Evolutionary conservation across 2,329 filamentous ascomycete genomes (phyloP), one percentile per base, ranked within the genome.

Genomic region (Mycosphaerella arachidis): DNA sequence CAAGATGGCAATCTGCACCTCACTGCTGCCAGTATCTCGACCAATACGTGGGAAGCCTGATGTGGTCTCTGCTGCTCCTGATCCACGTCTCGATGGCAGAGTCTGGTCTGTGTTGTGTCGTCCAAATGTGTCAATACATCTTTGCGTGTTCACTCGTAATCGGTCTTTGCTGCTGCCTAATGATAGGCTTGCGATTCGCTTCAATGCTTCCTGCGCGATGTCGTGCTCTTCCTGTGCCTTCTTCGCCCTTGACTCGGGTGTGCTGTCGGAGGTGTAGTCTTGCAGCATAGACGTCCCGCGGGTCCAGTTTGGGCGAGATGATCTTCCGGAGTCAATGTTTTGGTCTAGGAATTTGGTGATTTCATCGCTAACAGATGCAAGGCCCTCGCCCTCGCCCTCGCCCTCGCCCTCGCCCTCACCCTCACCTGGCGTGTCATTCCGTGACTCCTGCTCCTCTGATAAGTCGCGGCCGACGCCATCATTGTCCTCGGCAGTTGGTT

Each of bases 1-100:
- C 73, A 99, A 76, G 68, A 99, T 95, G 50, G 92, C 92, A 66
- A 95, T 91, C 80, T 99, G 94, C n/a, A 99, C 95, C 77, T 99
- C 94, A 6, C 91, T 91, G 69, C 91, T 96, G 37, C 94, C 94
- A 0, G 93, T 99, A 73, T 99, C 94, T 5, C 89, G 89, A 0
- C 94, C 94, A n/a, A 87, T 86, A 33, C 95, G 88, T 53, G 83
- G 83, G 48, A 61, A 68, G 70, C 60, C 53, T 69, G 71, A 56
- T 66, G 1, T 24, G 24, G 24, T 59, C 20, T 63, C 54, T 5
- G 48, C 63, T 33, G 31, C 55, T 30, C 63, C n/a, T 20, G 46
- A 60, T 69, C 69, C 29, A 12, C 75, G 75, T 73, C 86, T 89
- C 0, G 86, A 85, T 27, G 82, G 81, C 31, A 99, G 82, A 4